Evolutionary conservation across 441 rosid genomes (phyloP).

Genomic region (Viola pubescens): DNA sequence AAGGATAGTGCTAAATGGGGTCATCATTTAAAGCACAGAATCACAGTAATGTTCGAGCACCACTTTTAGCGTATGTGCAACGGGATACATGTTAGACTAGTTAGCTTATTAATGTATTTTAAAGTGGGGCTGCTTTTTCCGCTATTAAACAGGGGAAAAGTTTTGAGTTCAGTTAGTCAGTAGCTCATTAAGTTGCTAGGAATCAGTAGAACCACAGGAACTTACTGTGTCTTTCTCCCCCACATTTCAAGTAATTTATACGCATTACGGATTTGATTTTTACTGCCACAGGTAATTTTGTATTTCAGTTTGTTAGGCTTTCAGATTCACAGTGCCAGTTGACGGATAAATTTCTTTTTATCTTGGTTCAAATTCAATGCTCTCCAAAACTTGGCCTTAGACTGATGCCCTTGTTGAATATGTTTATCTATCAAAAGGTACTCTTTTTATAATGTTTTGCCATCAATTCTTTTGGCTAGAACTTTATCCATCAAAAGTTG

Average conservation of each 20-base stretch:
- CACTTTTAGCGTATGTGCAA: background rate
- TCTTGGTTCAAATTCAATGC: background rate
- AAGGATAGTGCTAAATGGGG: background rate
- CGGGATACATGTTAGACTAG: conserved; percentile 6
- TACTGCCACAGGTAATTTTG: background rate
- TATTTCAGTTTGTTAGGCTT: background rate
- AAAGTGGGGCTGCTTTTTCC: conserved; percentile 5
- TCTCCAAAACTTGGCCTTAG: too few species aligned
- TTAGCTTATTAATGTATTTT: conserved; percentile 6
- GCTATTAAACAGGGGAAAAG: conserved; percentile 10
- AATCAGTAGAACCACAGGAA: conserved; percentile 4
- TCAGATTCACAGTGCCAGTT: background rate
- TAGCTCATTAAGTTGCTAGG: conserved; percentile 18
- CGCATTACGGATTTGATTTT: background rate
- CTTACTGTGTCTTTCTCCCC: too few species aligned
- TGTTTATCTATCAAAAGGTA: too few species aligned
- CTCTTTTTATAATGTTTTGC: too few species aligned
- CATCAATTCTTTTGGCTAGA: too few species aligned
- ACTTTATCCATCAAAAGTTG: too few species aligned
- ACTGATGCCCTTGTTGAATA: too few species aligned
- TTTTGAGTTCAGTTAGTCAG: conserved; percentile 8
- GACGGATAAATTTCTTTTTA: background rate
- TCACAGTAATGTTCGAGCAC: conserved; percentile 1
- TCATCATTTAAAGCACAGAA: background rate
- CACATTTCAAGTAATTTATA: background rate